A percentile compares a stretch with the other conserved stretches of the same genome.
phyloP scores from a whole-genome alignment of 176 grass and related monocot species.

The Triticum aestivum region DNA sequence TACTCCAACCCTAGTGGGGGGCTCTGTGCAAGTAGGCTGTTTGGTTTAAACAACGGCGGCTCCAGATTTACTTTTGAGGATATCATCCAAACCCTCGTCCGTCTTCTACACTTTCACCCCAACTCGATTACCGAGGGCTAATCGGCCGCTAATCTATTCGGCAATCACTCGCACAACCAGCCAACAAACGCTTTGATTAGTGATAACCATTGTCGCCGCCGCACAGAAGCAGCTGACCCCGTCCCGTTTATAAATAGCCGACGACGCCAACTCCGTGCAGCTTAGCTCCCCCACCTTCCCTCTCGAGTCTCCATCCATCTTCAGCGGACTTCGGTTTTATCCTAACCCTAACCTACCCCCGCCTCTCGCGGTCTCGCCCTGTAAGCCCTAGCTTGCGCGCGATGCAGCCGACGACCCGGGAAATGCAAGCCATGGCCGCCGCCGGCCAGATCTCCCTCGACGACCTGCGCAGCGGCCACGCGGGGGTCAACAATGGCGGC shows the following conservation, averaged over 20 bases:
- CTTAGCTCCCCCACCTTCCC: constrained; percentile 18
- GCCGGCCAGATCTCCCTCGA: constrained; percentile 52
- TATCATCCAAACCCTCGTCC: background rate
- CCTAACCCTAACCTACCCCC: constrained; percentile 26
- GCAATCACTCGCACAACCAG: background rate
- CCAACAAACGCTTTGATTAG: constrained; percentile 23
- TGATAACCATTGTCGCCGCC: constrained; percentile 13
- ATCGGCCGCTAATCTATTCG: background rate
- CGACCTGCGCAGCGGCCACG: constrained; percentile 32
- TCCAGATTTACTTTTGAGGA: background rate
- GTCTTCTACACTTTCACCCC: background rate
- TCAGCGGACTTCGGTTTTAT: background rate
- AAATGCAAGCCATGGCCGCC: constrained; percentile 62
- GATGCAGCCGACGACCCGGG: constrained; percentile 60
- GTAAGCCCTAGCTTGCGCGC: constrained; percentile 31
- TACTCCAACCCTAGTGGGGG: background rate
- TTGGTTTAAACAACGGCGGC: background rate
- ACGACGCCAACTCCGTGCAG: constrained; percentile 12
- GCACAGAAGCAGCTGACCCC: background rate
- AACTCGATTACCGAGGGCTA: constrained; percentile 10
- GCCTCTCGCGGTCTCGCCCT: background rate
- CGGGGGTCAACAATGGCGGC: background rate
- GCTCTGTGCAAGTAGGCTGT: background rate
- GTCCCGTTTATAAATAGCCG: constrained; percentile 53
- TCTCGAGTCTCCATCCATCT: constrained; percentile 16